Evolutionary conservation across 2,329 filamentous ascomycete genomes (phyloP).

Genomic region (Juglanconis oblonga): DNA sequence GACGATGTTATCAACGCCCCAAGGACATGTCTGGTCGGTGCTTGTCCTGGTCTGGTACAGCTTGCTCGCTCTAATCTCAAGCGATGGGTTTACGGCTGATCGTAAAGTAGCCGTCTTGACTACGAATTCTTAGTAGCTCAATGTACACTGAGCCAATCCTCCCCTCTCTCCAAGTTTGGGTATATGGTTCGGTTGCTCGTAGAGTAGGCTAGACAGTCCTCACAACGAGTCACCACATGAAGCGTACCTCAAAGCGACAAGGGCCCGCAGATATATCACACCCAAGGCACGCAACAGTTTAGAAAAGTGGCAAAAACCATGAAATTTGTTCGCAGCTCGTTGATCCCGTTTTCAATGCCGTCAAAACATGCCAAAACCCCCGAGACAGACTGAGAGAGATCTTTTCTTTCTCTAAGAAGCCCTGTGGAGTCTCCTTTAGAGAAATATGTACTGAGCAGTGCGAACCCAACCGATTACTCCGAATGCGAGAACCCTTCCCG

Average conservation of each 20-base stretch:
- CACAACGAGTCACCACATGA: neutral
- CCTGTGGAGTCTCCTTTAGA: constrained; percentile 19
- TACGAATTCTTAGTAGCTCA: no score
- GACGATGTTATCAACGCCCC: no score
- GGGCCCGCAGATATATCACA: constrained; percentile 36
- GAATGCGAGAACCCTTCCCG: constrained; percentile 46
- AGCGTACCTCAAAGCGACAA: neutral
- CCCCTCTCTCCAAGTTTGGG: no score
- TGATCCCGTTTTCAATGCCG: constrained; percentile 22
- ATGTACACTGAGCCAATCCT: no score
- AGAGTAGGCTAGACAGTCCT: no score
- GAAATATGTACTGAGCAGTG: constrained; percentile 31
- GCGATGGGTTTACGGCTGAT: no score
- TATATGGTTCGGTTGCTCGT: no score
- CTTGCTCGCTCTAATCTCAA: no score
- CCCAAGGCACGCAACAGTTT: constrained; percentile 29
- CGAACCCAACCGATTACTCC: constrained; percentile 56
- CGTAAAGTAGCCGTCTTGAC: no score
- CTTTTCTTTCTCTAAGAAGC: constrained; percentile 13
- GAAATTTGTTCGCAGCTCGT: constrained; percentile 21
- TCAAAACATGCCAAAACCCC: constrained; percentile 22
- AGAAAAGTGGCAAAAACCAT: constrained; percentile 15
- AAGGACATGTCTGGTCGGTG: no score
- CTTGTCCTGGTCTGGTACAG: no score
- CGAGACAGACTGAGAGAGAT: constrained; percentile 16